Base-by-base conservation (phyloP, 805 yeast species). In the Saccharomycopsis sp. region DNA sequence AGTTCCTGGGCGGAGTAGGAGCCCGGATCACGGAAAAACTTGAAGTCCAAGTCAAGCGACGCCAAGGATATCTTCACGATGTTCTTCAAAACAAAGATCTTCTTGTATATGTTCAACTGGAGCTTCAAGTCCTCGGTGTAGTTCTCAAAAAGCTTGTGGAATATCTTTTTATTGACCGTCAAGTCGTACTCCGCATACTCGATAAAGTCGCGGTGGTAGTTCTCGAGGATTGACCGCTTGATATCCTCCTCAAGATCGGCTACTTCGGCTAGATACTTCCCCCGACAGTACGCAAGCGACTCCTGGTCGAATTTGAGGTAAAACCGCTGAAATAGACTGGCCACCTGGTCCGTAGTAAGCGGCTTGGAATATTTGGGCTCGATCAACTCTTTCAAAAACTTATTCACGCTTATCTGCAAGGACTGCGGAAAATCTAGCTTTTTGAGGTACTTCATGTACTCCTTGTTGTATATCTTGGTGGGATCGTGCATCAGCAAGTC, bases 301-400 rank as follows among this genome's bases (percentile, higher is more conserved):
- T 34, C 12, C 15, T 51, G 52, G 15, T 59, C 60, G 55, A 61
- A 59, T 34, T 53, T 56, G 5, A 14, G 40, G 24, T 61, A 61
- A 40, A 59, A 61, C 16, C 55, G 44, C 34, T 61, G 63, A 34
- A 61, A 61, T 9, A 61, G 34, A 15, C 16, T 14, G 5, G 60
- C 34, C 12, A 61, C 62, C 24, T 59, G 60, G 46, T 61, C 60
- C 12, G 62, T 61, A 9, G 58, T 29, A 7, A 61, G 51, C 16
- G 63, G 63, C n/a, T 52, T 47, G 5, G 62, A 20, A 24, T 61
- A 61, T 50, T 61, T 61, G 12, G 63, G 63, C 20, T 59, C 60
- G 20, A 55, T 61, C 12, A 61, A 54, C 34, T 59, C 62, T n/a
- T 47, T 24, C 34, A 61, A 40, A 29, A 61, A 61, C 20, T 34